Evolutionary conservation across 2,329 filamentous ascomycete species (phyloP).

Genomic region (Botrytis tulipae): DNA sequence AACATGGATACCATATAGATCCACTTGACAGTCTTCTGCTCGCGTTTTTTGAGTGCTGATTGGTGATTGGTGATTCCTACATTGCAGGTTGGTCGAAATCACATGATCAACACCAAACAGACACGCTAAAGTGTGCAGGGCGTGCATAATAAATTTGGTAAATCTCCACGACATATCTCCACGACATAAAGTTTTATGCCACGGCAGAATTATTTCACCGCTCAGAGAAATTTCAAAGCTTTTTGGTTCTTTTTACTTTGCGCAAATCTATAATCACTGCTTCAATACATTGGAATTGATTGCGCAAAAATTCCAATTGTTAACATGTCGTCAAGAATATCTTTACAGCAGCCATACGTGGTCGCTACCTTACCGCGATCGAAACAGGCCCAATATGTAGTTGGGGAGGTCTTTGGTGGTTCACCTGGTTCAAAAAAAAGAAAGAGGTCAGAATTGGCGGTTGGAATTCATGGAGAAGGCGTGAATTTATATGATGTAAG

Average conservation of each 20-base stretch:
- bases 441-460: slow-evolving; percentile 61
- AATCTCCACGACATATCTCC: background rate
- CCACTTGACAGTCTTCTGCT: background rate
- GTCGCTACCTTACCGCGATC: slow-evolving; percentile 59
- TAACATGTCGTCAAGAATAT: slow-evolving; percentile 48
- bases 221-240: slow-evolving; percentile 21
- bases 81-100: background rate
- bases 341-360: slow-evolving; percentile 63
- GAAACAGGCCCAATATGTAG: slow-evolving; percentile 55
- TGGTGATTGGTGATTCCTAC: background rate
- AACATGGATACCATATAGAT: background rate
- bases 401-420: slow-evolving; percentile 61
- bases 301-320: slow-evolving; percentile 6
- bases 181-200: background rate
- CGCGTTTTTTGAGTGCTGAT: background rate
- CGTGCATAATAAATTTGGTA: background rate
- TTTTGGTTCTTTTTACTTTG: slow-evolving; percentile 13
- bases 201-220: slow-evolving; percentile 22
- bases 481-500: slow-evolving; percentile 65
- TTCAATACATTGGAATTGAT: slow-evolving; percentile 4
- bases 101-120: background rate
- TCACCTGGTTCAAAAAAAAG: slow-evolving; percentile 57
- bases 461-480: slow-evolving; percentile 64
- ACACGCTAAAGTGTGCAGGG: background rate
- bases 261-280: slow-evolving; percentile 2